Evolutionary conservation across 805 yeast genomes (phyloP).

Genomic region (Pichia membranifaciens): DNA sequence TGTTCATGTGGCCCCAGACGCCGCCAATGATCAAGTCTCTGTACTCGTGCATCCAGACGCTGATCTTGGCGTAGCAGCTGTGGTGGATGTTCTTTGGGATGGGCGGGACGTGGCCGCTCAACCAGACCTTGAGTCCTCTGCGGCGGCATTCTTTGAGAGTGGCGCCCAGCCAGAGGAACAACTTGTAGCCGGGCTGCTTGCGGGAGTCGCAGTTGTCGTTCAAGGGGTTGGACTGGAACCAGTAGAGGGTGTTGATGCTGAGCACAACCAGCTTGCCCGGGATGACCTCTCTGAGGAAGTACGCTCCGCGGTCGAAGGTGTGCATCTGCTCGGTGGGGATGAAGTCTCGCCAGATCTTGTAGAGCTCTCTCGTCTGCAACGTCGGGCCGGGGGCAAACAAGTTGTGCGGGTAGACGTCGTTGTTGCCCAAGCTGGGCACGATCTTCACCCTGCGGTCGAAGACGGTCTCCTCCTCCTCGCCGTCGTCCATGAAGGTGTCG

Average conservation of each 20-base stretch:
- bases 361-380: slow-evolving; percentile 74
- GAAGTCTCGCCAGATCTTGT: slow-evolving; percentile 64
- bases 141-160: slow-evolving; percentile 66
- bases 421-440: slow-evolving; percentile 76
- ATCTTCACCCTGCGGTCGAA: slow-evolving; percentile 34
- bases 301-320: slow-evolving; percentile 68
- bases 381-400: slow-evolving; percentile 84
- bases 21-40: slow-evolving; percentile 82
- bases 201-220: slow-evolving; percentile 71
- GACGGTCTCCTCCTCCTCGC: slow-evolving; percentile 29
- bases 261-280: slow-evolving; percentile 74
- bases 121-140: slow-evolving; percentile 79
- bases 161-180: slow-evolving; percentile 72
- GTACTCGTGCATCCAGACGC: slow-evolving; percentile 78
- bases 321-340: slow-evolving; percentile 76
- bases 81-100: slow-evolving; percentile 69
- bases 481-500: slow-evolving; percentile 45
- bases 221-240: slow-evolving; percentile 71
- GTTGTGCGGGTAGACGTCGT: slow-evolving; percentile 87
- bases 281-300: slow-evolving; percentile 69
- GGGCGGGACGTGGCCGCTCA: slow-evolving; percentile 87
- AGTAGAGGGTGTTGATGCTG: slow-evolving; percentile 71
- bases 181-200: slow-evolving; percentile 74
- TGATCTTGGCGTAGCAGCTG: slow-evolving; percentile 67
- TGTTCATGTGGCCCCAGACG: slow-evolving; percentile 83